Evolutionary conservation across 345 rosid genomes (phyloP).

Genomic region (Heritiera littoralis): DNA sequence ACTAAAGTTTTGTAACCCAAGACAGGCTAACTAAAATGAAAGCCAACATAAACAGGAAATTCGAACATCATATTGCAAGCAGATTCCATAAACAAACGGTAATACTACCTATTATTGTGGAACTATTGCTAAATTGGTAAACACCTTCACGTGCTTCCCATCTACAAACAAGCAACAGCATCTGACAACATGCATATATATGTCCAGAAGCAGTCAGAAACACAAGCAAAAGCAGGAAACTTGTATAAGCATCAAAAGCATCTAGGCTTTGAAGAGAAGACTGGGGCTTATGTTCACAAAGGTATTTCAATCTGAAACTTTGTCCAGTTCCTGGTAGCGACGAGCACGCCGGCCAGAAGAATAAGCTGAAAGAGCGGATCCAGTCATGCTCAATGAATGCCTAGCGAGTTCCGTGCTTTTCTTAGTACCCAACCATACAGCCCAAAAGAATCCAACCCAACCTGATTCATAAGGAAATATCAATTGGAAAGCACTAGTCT

Average conservation of each 20-base stretch:
- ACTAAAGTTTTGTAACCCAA: not conserved
- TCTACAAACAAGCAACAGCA: not conserved
- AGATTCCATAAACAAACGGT: not conserved
- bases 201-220: not conserved
- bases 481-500: not conserved
- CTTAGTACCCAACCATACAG: conserved; percentile 65
- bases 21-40: not conserved
- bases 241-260: not conserved
- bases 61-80: not conserved
- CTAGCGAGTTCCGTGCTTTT: conserved; percentile 61
- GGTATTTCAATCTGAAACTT: conserved; percentile 27
- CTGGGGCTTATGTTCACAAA: not conserved
- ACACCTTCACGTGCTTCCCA: not conserved
- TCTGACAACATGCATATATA: not conserved
- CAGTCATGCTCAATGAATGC: conserved; percentile 55
- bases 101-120: not conserved
- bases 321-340: conserved; percentile 25
- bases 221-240: not conserved
- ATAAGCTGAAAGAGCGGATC: conserved; percentile 61
- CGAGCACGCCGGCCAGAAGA: conserved; percentile 34
- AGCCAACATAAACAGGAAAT: not conserved
- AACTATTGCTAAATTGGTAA: not conserved
- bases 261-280: not conserved
- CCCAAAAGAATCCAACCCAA: conserved; percentile 84
- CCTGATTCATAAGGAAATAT: conserved; percentile 48